phyloP scores from a whole-genome alignment of 163 green algal genomes.

The Smithsoniella earleae region DNA sequence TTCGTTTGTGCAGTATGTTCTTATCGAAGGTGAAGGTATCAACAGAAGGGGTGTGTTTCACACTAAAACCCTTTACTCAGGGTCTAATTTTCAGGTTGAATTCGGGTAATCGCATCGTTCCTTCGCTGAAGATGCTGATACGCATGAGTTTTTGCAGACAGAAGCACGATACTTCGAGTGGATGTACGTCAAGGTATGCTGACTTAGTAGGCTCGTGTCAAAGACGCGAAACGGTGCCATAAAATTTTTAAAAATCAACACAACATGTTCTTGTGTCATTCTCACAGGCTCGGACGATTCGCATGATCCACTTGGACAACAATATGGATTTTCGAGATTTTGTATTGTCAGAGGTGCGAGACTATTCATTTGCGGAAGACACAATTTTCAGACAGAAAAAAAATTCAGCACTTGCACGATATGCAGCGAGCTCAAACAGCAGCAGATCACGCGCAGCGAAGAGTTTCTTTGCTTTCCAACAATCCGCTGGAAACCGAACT shows the following conservation, averaged over 20 bases:
- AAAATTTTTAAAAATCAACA: neutral
- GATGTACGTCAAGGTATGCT: slow-evolving; percentile 24
- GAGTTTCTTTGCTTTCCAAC: slow-evolving; percentile 3
- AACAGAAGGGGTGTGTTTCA: slow-evolving; percentile 8
- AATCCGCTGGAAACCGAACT: neutral
- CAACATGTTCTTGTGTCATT: neutral
- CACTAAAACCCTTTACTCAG: too few species aligned
- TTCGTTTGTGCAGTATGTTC: slow-evolving; percentile 24
- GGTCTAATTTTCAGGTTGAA: neutral
- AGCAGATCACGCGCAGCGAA: slow-evolving; percentile 9
- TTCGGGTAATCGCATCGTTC: neutral
- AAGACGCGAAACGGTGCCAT: neutral
- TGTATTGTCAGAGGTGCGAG: slow-evolving; percentile 2
- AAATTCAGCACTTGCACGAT: neutral
- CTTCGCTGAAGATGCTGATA: neutral
- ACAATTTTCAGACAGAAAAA: neutral
- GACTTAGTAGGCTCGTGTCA: neutral
- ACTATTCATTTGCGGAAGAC: neutral
- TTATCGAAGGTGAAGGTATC: slow-evolving; percentile 11
- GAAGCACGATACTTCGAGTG: neutral
- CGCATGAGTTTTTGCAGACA: neutral
- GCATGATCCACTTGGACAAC: slow-evolving; percentile 9
- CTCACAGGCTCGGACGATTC: neutral
- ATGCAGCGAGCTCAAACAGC: slow-evolving; percentile 13
- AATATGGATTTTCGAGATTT: slow-evolving; percentile 18